These are phyloP conservation scores for Rugonectria rugulosa DNA, from an alignment of 2,329 filamentous ascomycete species.

Conservation along the genomic window DNA sequence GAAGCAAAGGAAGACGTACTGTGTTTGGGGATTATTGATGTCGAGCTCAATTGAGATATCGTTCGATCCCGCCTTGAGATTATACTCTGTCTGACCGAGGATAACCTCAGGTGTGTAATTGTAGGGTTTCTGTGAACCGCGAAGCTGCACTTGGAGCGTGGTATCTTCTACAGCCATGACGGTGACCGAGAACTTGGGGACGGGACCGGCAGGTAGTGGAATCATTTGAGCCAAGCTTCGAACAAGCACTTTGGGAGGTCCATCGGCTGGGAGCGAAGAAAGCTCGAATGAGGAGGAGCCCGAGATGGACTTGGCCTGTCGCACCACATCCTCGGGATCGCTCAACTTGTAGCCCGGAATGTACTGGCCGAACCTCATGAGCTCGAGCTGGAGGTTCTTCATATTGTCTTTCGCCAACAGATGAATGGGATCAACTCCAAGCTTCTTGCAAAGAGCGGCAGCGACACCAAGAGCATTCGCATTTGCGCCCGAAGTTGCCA, in stretches of 20 bases:
- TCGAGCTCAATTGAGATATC: slow-evolving; percentile 25
- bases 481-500: slow-evolving; percentile 36
- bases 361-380: slow-evolving; percentile 36
- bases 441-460: slow-evolving; percentile 29
- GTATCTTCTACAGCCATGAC: slow-evolving; percentile 29
- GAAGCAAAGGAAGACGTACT: slow-evolving; percentile 36
- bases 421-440: slow-evolving; percentile 27
- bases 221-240: slow-evolving; percentile 37
- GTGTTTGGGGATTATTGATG: slow-evolving; percentile 31
- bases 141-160: slow-evolving; percentile 30
- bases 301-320: slow-evolving; percentile 12
- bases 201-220: slow-evolving; percentile 24
- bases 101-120: slow-evolving; percentile 37
- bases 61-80: slow-evolving; percentile 27
- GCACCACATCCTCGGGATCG: slow-evolving; percentile 30
- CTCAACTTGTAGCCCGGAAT: slow-evolving; percentile 34
- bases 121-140: slow-evolving; percentile 35
- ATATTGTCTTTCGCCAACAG: slow-evolving; percentile 34
- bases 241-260: slow-evolving; percentile 33
- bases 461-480: slow-evolving; percentile 35
- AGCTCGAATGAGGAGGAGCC: slow-evolving; percentile 25
- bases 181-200: slow-evolving; percentile 28
- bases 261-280: slow-evolving; percentile 26
- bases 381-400: slow-evolving; percentile 30
- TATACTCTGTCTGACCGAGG: slow-evolving; percentile 21